These are phyloP conservation scores for Arctostaphylos glauca DNA, from an alignment of 148 eudicot genomes.

Conservation along the genomic window DNA sequence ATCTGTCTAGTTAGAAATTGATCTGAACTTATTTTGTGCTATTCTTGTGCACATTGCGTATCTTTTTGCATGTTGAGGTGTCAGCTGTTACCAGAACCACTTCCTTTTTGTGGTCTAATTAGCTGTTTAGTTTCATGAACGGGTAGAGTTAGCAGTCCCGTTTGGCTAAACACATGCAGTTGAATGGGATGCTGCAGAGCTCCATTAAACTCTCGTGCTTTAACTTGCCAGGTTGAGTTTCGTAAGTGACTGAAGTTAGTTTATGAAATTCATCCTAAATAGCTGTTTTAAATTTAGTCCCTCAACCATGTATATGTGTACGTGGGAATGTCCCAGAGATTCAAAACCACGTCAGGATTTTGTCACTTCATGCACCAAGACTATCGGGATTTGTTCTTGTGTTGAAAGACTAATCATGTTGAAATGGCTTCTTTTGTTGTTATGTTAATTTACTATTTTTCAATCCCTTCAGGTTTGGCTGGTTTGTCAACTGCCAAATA, in stretches of 20 bases:
- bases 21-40: neutral
- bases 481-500: conserved; percentile 98
- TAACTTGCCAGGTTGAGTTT: neutral
- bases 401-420: neutral
- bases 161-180: neutral
- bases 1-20: neutral
- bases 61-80: neutral
- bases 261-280: conserved; percentile 4
- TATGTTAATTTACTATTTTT: conserved; percentile 2
- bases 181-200: neutral
- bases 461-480: conserved; percentile 69
- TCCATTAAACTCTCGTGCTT: neutral
- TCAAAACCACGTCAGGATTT: neutral
- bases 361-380: neutral
- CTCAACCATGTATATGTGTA: neutral
- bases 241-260: neutral
- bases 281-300: neutral
- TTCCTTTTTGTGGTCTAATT: neutral
- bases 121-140: neutral
- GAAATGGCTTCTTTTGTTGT: neutral
- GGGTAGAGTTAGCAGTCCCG: neutral
- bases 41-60: neutral
- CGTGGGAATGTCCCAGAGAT: neutral
- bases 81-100: neutral
- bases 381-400: neutral